Evolutionary conservation across 495 filamentous ascomycete species (phyloP), one percentile per base, ranked within the genome.

Genomic region (Cudoniella acicularis): DNA sequence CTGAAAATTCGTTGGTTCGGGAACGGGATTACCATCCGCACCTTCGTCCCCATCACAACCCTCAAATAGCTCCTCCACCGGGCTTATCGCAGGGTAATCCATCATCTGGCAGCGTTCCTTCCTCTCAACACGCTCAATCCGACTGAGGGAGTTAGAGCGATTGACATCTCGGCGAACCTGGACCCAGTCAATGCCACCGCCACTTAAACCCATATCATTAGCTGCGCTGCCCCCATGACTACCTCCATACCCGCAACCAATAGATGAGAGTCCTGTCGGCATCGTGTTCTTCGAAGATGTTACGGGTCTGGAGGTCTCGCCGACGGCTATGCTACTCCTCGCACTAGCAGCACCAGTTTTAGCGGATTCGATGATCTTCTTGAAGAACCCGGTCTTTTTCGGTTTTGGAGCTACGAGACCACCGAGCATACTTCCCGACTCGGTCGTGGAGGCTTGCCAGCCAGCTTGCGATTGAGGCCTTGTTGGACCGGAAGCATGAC

Each of bases 121-220:
- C 51, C 95, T 78, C 64, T 98, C 94, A 27, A 82, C 77, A 16
- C 87, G 82, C 70, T 99, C 94, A 56, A 94, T 94, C 54, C 84
- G 83, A 70, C 92, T 96, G 23, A 96, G 77, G 0, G 92, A 92
- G 65, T 96, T 98, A 11, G 93, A 92, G 16, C 94, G 83, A 70
- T 98, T 97, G 41, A 98, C 89, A 74, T 99, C 94, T 45, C 93
- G 83, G 49, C 94, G 86, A 23, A 98, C 91, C 69, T 97, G 91
- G 23, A 98, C 89, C 93, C 94, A 99, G 69, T 97, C 94, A 22
- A 88, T 84, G 20, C 68, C 73, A 46, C 59, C 60, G 25, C 59
- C 73, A 4, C 80, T 80, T 2, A 85, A 72, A 2, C 85, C 90
- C 79, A 86, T 86, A 40, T 93, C 89, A 45, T 83, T 77, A 20